Conservation (phyloP, 2,329 filamentous ascomycete genomes). For the Colletotrichum tofieldiae region DNA sequence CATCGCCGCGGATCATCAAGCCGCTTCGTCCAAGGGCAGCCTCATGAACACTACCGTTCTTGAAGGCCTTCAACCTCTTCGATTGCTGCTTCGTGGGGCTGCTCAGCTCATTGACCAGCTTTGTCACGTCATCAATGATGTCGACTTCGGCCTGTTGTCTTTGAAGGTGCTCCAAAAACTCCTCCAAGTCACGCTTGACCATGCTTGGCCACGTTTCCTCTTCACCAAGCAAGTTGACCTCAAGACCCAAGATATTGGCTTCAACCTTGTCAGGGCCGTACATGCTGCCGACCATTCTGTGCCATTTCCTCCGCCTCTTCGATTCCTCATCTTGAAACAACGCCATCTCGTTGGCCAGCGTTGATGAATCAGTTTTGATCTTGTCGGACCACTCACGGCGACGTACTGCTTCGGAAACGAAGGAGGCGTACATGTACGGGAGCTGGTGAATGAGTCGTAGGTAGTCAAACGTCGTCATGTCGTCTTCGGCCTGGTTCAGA, state of each 20-base stretch:
- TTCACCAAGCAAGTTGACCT: constrained; percentile 87
- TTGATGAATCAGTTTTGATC: constrained; percentile 88
- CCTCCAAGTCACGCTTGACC: constrained; percentile 81
- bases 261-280: constrained; percentile 78
- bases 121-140: constrained; percentile 80
- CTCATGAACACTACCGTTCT: constrained; percentile 95
- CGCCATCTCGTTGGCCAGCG: constrained; percentile 92
- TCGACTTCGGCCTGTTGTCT: constrained; percentile 75
- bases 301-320: constrained; percentile 90
- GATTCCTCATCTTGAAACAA: constrained; percentile 93
- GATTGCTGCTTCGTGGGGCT: constrained; percentile 88
- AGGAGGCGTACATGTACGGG: constrained; percentile 91
- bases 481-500: constrained; percentile 81
- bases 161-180: constrained; percentile 79
- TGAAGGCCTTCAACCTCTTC: constrained; percentile 92
- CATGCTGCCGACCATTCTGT: constrained; percentile 85
- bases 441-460: constrained; percentile 86
- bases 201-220: constrained; percentile 87
- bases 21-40: constrained; percentile 90
- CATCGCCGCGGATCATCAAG: constrained; percentile 87
- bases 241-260: constrained; percentile 80
- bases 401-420: constrained; percentile 87
- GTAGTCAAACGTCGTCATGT: constrained; percentile 84
- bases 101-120: constrained; percentile 84
- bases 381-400: constrained; percentile 94